These are phyloP conservation scores for Spathaspora hagerdaliae DNA, from an alignment of 805 yeast genomes.

Conservation along the genomic window DNA sequence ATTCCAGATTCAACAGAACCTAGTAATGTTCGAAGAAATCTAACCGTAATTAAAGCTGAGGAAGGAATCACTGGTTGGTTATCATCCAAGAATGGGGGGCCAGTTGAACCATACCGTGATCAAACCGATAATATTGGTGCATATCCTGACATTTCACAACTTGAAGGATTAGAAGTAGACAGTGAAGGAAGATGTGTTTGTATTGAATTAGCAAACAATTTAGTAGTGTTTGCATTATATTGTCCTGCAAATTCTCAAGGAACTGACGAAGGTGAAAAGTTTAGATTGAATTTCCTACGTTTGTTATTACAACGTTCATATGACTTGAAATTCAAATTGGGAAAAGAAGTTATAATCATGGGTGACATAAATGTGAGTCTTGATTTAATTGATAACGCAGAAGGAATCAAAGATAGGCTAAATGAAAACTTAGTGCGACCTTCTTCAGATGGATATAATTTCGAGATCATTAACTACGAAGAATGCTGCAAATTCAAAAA, in stretches of 20 bases:
- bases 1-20: constrained; percentile 44
- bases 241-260: constrained; percentile 89
- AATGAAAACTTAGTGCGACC: constrained; percentile 31
- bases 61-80: constrained; percentile 85
- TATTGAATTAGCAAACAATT: constrained; percentile 61
- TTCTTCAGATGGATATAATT: constrained; percentile 9
- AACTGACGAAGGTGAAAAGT: constrained; percentile 62
- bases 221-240: constrained; percentile 65
- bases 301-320: constrained; percentile 59
- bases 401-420: constrained; percentile 45
- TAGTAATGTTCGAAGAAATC: constrained; percentile 21
- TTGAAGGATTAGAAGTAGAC: constrained; percentile 51
- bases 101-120: constrained; percentile 10
- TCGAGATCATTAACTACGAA: constrained; percentile 21
- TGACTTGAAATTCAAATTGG: constrained; percentile 43
- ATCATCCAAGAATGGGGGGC: constrained; percentile 10
- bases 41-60: constrained; percentile 70
- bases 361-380: constrained; percentile 87
- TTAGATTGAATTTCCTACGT: constrained; percentile 54
- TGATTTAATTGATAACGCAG: constrained; percentile 82
- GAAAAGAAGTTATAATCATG: constrained; percentile 71
- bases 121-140: constrained; percentile 60
- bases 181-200: constrained; percentile 81
- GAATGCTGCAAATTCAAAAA: constrained; percentile 33
- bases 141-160: constrained; percentile 45